These are phyloP conservation scores for Arctium lappa DNA, from an alignment of 129 eudicot genomes.

Conservation along the genomic window DNA sequence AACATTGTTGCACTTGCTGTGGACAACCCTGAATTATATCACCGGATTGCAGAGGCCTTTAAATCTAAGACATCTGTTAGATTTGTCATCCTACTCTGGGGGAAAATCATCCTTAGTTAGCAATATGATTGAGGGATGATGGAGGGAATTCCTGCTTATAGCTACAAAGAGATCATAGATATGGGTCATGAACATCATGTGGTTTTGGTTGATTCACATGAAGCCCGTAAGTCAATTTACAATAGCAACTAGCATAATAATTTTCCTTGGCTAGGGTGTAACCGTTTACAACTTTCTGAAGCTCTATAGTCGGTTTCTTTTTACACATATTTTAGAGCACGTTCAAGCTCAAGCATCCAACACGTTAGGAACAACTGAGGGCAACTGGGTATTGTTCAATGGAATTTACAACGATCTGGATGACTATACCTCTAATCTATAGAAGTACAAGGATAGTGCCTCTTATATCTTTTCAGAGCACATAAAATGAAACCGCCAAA, in stretches of 20 bases:
- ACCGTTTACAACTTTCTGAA: background rate
- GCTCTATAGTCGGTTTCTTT: background rate
- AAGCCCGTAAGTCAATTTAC: constrained; percentile 68
- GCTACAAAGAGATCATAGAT: constrained; percentile 66
- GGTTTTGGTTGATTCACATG: constrained; percentile 58
- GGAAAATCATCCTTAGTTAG: constrained; percentile 49
- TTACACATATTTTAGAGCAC: background rate
- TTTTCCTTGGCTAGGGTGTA: background rate
- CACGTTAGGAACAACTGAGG: background rate
- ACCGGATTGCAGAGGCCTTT: constrained; percentile 54
- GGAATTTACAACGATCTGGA: background rate
- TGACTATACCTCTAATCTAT: background rate
- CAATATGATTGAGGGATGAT: too few species aligned
- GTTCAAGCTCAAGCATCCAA: background rate
- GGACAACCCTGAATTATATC: constrained; percentile 83
- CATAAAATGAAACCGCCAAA: background rate
- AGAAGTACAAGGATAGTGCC: background rate
- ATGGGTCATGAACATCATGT: constrained; percentile 62
- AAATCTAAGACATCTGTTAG: constrained; percentile 50
- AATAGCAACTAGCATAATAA: constrained; percentile 8
- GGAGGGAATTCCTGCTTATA: constrained; percentile 57
- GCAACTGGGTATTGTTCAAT: background rate
- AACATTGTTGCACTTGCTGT: constrained; percentile 83
- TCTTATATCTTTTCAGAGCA: background rate
- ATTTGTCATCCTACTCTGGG: constrained; percentile 83